phyloP scores from a whole-genome alignment of 371 early-diverging fungal genomes.

The Saksenaea vasiformis region DNA sequence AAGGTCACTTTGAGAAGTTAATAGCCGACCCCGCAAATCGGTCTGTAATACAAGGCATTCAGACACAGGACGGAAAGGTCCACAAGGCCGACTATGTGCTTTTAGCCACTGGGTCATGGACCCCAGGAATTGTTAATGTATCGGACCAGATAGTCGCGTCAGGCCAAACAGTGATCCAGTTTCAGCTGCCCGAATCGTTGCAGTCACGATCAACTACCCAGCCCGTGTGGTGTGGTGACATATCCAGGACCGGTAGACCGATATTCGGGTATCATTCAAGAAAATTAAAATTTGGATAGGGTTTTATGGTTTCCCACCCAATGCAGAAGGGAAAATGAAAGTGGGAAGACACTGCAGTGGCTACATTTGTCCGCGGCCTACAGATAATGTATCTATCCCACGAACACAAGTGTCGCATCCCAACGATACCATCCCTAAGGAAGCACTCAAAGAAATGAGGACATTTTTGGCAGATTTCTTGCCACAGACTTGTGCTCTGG shows the following conservation, averaged over 20 bases:
- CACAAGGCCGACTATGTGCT: conserved; percentile 44
- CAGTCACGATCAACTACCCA: conserved; percentile 12
- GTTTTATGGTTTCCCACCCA: conserved; percentile 58
- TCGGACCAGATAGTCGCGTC: conserved; percentile 38
- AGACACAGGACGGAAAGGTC: conserved; percentile 38
- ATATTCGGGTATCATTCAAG: background rate
- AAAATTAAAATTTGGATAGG: conserved; percentile 15
- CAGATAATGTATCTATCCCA: conserved; percentile 38
- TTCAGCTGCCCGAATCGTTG: conserved; percentile 28
- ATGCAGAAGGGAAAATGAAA: conserved; percentile 49
- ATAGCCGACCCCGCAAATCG: conserved; percentile 6
- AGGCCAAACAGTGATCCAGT: conserved; percentile 57
- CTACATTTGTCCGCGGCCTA: conserved; percentile 37
- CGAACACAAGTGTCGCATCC: conserved; percentile 44
- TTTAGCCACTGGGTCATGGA: conserved; percentile 60
- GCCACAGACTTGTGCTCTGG: conserved; percentile 31
- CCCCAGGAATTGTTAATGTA: conserved; percentile 48
- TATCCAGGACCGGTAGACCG: conserved; percentile 40
- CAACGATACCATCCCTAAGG: conserved; percentile 41
- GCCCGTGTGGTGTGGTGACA: conserved; percentile 56
- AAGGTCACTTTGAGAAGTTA: conserved; percentile 35
- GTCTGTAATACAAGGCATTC: conserved; percentile 36
- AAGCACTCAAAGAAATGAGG: conserved; percentile 32
- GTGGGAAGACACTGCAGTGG: conserved; percentile 52
- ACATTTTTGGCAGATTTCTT: conserved; percentile 35